These are phyloP conservation scores for Colletotrichum salicis DNA, from an alignment of 2,329 filamentous ascomycete species.

Conservation along the genomic window DNA sequence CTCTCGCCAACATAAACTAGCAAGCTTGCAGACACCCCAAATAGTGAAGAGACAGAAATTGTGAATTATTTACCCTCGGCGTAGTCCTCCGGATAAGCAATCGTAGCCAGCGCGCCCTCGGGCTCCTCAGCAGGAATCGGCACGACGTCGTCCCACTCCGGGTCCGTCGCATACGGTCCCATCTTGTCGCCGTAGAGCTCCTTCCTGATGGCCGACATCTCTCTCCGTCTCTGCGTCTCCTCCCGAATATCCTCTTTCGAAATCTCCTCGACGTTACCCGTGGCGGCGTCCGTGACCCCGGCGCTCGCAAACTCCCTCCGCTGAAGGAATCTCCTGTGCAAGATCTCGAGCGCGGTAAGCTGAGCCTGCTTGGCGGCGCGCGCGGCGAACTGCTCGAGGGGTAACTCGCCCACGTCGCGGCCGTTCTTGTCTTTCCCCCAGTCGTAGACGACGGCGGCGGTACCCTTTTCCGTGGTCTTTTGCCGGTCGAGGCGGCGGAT, in stretches of 20 bases:
- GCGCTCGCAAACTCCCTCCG: conserved; percentile 46
- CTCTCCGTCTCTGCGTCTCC: conserved; percentile 58
- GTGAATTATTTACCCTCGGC: conserved; percentile 70
- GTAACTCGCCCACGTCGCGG: conserved; percentile 60
- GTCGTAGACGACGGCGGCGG: conserved; percentile 43
- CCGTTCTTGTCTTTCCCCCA: conserved; percentile 65
- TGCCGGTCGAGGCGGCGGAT: conserved; percentile 52
- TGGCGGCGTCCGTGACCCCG: conserved; percentile 28
- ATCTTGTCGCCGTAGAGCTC: conserved; percentile 64
- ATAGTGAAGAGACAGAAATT: not conserved
- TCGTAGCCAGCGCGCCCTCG: conserved; percentile 85
- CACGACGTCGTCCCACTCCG: conserved; percentile 84
- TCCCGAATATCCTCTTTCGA: conserved; percentile 54
- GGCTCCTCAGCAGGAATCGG: conserved; percentile 89
- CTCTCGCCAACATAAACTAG: not conserved
- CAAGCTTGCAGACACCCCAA: not conserved
- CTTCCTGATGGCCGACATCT: conserved; percentile 62
- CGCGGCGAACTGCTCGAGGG: conserved; percentile 56
- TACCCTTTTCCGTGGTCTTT: conserved; percentile 28
- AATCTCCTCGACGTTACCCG: conserved; percentile 39
- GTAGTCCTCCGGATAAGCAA: conserved; percentile 91
- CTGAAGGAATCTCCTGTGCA: conserved; percentile 57
- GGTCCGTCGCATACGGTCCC: conserved; percentile 71
- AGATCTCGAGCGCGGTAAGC: conserved; percentile 55
- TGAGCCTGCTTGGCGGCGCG: conserved; percentile 53